phyloP scores from a whole-genome alignment of 495 filamentous ascomycete genomes.

The Penicillium simplicissimum region DNA sequence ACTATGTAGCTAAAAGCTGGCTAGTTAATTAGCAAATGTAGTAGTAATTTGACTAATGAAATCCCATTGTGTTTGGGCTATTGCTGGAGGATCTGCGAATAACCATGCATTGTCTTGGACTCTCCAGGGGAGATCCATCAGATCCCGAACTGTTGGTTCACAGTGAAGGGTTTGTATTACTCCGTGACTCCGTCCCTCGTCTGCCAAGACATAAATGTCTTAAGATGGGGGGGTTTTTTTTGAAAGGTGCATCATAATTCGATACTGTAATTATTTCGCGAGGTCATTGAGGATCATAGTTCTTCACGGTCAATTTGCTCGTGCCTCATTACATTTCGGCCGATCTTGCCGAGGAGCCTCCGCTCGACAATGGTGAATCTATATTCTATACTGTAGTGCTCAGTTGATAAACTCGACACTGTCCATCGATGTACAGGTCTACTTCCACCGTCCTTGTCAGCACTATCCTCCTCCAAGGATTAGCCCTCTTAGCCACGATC shows the following conservation, averaged over 20 bases:
- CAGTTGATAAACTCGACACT: no score
- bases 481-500: not conserved
- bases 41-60: not conserved
- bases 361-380: not conserved
- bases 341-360: not conserved
- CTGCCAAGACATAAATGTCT: not conserved
- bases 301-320: not conserved
- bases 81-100: constrained; percentile 10
- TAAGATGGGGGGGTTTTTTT: no score
- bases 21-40: no score
- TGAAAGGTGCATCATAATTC: no score
- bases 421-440: not conserved
- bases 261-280: not conserved
- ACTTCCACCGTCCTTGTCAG: not conserved
- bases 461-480: not conserved
- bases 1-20: no score
- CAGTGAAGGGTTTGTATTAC: not conserved
- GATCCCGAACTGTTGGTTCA: not conserved
- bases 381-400: no score
- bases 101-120: not conserved
- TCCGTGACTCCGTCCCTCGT: constrained; percentile 11
- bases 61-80: not conserved
- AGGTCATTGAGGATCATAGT: not conserved
- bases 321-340: not conserved
- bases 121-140: not conserved